phyloP scores from a whole-genome alignment of 768 basidiomycete genomes.

The Serendipita sp. region DNA sequence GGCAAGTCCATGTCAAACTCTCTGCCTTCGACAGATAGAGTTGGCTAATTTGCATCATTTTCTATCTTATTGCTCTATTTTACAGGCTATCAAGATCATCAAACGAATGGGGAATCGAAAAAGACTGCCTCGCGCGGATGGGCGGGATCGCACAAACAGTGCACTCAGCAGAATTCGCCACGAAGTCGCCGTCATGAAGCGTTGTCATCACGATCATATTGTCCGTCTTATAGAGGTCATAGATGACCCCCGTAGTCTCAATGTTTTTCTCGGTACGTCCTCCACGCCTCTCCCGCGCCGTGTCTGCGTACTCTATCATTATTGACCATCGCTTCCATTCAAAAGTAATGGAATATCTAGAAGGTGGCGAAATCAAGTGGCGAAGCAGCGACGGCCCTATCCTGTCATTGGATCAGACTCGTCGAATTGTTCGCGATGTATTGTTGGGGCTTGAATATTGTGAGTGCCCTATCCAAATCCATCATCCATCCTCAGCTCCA shows the following conservation, averaged over 20 bases:
- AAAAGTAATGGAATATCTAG: constrained; percentile 89
- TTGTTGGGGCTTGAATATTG: constrained; percentile 90
- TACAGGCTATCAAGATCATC: constrained; percentile 66
- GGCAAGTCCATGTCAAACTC: constrained; percentile 7
- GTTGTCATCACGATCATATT: constrained; percentile 77
- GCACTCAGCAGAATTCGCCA: constrained; percentile 49
- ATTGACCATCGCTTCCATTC: not conserved
- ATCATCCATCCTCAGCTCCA: constrained; percentile 8
- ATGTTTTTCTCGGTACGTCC: constrained; percentile 83
- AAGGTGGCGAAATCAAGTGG: constrained; percentile 93
- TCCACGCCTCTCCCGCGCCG: not conserved
- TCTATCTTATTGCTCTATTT: not conserved
- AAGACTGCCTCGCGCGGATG: constrained; percentile 37
- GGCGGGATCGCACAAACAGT: constrained; percentile 22
- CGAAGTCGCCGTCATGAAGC: constrained; percentile 99
- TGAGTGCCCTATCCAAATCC: constrained; percentile 28
- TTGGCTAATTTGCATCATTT: constrained; percentile 20
- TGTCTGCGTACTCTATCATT: too few species aligned
- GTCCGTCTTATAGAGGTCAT: constrained; percentile 87
- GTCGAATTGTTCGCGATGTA: constrained; percentile 82
- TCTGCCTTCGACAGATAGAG: constrained; percentile 23
- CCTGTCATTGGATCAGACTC: constrained; percentile 66
- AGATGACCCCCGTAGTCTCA: constrained; percentile 73
- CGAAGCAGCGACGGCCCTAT: constrained; percentile 47
- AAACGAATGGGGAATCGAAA: constrained; percentile 55